phyloP scores from a whole-genome alignment of 208 protist species.

The Novymonas esmeraldas region DNA sequence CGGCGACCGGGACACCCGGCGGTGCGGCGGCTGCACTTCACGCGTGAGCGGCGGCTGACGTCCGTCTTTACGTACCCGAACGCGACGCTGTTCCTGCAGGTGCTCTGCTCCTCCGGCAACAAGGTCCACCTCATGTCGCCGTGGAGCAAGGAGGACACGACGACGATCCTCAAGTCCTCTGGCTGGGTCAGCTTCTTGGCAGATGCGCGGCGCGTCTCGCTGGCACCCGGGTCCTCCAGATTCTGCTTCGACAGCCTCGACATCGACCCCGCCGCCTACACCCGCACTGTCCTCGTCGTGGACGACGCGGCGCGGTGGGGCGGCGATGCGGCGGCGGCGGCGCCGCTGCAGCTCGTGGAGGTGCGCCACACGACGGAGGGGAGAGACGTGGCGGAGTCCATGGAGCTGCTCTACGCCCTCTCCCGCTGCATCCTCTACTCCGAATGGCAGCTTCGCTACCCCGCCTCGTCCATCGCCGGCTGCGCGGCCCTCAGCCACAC shows the following conservation, averaged over 20 bases:
- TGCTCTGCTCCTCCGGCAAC: conserved; percentile 58
- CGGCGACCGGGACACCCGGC: conserved; percentile 52
- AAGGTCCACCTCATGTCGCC: conserved; percentile 52
- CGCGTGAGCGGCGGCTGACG: conserved; percentile 18
- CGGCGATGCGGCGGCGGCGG: conserved; percentile 25
- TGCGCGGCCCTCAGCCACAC: conserved; percentile 45
- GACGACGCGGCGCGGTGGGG: conserved; percentile 42
- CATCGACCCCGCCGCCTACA: conserved; percentile 38
- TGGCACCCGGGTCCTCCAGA: conserved; percentile 32
- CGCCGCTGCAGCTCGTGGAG: conserved; percentile 48
- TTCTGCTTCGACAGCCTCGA: conserved; percentile 44
- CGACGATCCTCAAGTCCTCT: conserved; percentile 43
- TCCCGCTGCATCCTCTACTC: conserved; percentile 59
- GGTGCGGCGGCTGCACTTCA: conserved; percentile 27
- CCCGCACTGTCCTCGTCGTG: conserved; percentile 51
- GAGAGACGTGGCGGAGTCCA: conserved; percentile 27
- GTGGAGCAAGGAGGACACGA: conserved; percentile 48
- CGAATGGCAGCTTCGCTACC: conserved; percentile 74
- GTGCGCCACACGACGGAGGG: conserved; percentile 40
- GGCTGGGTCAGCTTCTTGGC: conserved; percentile 47
- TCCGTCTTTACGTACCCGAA: conserved; percentile 54
- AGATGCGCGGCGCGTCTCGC: conserved; percentile 40
- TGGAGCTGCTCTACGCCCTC: conserved; percentile 72
- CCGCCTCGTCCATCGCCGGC: conserved; percentile 52
- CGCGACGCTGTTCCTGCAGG: conserved; percentile 67